Percentiles rank a stretch among this genome's conserved stretches.
These are phyloP conservation scores for Meredithiella fracta DNA, from an alignment of 2,329 filamentous ascomycete species.

Conservation along the genomic window DNA sequence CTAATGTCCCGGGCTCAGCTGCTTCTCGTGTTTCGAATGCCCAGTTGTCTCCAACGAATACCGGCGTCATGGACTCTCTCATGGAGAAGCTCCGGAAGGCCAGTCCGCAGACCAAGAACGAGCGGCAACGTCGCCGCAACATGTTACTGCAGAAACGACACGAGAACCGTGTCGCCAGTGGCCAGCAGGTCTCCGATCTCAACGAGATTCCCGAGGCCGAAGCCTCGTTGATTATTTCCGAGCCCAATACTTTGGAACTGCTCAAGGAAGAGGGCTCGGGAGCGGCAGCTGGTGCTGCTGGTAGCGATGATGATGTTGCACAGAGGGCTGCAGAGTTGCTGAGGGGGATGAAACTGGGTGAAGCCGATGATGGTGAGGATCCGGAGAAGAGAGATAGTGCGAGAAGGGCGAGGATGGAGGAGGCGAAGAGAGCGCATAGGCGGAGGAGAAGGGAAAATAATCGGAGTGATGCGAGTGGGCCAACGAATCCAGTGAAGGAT, in stretches of 20 bases:
- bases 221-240: conserved; percentile 19
- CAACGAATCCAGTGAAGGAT: conserved; percentile 17
- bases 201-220: conserved; percentile 39
- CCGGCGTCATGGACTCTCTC: conserved; percentile 88
- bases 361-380: conserved; percentile 34
- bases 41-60: conserved; percentile 51
- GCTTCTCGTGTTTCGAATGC: conserved; percentile 24
- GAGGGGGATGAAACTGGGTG: conserved; percentile 61
- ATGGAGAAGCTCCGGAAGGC: conserved; percentile 90
- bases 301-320: conserved; percentile 55
- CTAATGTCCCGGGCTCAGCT: conserved; percentile 16
- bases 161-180: conserved; percentile 75
- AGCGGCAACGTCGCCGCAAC: conserved; percentile 72
- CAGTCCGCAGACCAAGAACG: conserved; percentile 74
- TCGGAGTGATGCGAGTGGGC: conserved; percentile 17
- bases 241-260: conserved; percentile 29
- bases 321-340: conserved; percentile 70
- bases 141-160: conserved; percentile 81
- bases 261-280: conserved; percentile 18
- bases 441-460: conserved; percentile 50
- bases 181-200: conserved; percentile 66
- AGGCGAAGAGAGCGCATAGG: conserved; percentile 48
- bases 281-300: conserved; percentile 19
- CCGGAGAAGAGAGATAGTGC: conserved; percentile 41
- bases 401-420: conserved; percentile 59